Conservation (phyloP, 768 basidiomycete genomes). For the Clavulina sp. region DNA sequence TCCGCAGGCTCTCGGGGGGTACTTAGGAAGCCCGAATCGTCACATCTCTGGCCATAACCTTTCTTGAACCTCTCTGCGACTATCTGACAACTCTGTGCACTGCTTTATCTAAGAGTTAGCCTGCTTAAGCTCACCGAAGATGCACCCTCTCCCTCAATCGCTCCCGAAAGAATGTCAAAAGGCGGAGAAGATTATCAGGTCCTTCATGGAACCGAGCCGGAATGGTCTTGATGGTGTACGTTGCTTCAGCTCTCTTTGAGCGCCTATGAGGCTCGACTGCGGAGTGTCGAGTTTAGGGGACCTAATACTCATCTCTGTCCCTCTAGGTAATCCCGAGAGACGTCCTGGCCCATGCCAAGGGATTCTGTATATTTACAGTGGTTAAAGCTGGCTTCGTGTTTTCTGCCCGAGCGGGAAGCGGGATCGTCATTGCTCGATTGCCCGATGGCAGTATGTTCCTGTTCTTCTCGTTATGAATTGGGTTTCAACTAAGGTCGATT, state of each 20-base stretch:
- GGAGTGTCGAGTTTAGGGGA: neutral
- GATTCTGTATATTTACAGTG: conserved; percentile 85
- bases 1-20: too few species aligned
- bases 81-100: too few species aligned
- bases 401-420: conserved; percentile 46
- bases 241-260: neutral
- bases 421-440: conserved; percentile 73
- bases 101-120: too few species aligned
- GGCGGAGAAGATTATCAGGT: conserved; percentile 74
- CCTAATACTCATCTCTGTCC: neutral
- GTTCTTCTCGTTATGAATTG: too few species aligned
- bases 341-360: conserved; percentile 39
- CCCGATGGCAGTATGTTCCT: conserved; percentile 53
- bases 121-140: too few species aligned
- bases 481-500: neutral
- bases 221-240: conserved; percentile 67
- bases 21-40: too few species aligned
- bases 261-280: neutral
- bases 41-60: too few species aligned
- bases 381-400: conserved; percentile 38
- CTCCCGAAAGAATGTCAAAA: conserved; percentile 75
- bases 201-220: conserved; percentile 65
- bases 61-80: too few species aligned
- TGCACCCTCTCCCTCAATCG: conserved; percentile 20
- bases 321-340: conserved; percentile 35